Conservation (phyloP, 306 rosid species). For the Glycine latifolia region DNA sequence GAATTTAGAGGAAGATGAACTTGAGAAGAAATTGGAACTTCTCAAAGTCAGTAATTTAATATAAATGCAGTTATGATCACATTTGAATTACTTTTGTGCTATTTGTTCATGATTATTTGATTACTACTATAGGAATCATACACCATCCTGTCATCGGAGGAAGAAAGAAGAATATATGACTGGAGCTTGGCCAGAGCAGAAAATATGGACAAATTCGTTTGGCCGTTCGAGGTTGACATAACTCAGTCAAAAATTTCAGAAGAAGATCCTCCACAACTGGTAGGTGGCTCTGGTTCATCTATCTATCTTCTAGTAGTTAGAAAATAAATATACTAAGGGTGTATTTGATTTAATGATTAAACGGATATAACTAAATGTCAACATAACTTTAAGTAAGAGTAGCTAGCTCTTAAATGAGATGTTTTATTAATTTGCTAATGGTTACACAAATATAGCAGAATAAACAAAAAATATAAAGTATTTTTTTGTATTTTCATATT, state of each 20-base stretch:
- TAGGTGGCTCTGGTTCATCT: slow-evolving; percentile 50
- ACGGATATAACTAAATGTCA: no score
- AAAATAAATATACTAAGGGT: neutral
- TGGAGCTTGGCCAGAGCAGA: slow-evolving; percentile 83
- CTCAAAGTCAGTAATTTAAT: slow-evolving; percentile 54
- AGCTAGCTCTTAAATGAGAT: no score
- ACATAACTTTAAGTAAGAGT: no score
- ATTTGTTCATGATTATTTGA: slow-evolving; percentile 7
- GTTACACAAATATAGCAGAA: no score
- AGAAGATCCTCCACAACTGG: slow-evolving; percentile 62
- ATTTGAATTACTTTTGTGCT: neutral
- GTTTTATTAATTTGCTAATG: no score
- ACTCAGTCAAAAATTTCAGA: slow-evolving; percentile 44
- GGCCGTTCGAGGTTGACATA: slow-evolving; percentile 87
- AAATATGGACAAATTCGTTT: slow-evolving; percentile 59
- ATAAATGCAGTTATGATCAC: neutral
- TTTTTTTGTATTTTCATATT: no score
- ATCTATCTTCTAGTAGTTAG: neutral
- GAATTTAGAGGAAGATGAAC: slow-evolving; percentile 72
- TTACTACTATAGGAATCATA: slow-evolving; percentile 67
- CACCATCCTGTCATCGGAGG: slow-evolving; percentile 62
- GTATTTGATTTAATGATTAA: no score
- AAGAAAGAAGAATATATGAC: slow-evolving; percentile 83
- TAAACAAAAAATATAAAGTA: no score
- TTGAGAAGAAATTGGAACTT: slow-evolving; percentile 62